Evolutionary conservation across 495 filamentous ascomycete genomes (phyloP).

Genomic region (Ramalina intermedia): DNA sequence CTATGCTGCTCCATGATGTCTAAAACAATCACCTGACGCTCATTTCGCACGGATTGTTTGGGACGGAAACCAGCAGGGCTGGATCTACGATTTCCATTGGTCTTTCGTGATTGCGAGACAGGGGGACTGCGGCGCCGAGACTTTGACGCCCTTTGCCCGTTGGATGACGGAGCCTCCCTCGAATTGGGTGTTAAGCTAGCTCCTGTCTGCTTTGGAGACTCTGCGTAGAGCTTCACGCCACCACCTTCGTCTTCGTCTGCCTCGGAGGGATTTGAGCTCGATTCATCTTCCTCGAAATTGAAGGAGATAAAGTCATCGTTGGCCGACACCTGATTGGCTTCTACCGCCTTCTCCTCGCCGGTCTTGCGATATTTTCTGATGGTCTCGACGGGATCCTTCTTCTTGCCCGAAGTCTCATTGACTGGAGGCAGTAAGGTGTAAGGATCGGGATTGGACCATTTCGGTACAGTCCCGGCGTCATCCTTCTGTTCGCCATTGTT

Average conservation of each 20-base stretch:
- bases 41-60: background rate
- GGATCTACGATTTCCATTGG: too few relatives aligned
- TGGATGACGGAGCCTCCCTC: background rate
- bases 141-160: background rate
- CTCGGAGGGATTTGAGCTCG: background rate
- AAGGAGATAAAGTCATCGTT: constrained; percentile 79
- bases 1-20: background rate
- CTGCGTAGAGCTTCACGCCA: constrained; percentile 10
- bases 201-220: constrained; percentile 11
- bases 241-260: background rate
- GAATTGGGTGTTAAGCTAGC: background rate
- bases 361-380: constrained; percentile 69
- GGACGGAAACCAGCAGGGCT: too few relatives aligned
- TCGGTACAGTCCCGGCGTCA: constrained; percentile 38
- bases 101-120: too few relatives aligned
- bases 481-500: constrained; percentile 30
- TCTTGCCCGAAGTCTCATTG: constrained; percentile 48
- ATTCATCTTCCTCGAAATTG: constrained; percentile 34
- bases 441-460: constrained; percentile 90
- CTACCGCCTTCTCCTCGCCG: constrained; percentile 21
- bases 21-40: background rate
- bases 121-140: background rate
- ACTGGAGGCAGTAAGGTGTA: constrained; percentile 71
- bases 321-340: constrained; percentile 39
- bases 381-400: constrained; percentile 69